phyloP scores from a whole-genome alignment of 345 rosid species.

The Salix koriyanagi region DNA sequence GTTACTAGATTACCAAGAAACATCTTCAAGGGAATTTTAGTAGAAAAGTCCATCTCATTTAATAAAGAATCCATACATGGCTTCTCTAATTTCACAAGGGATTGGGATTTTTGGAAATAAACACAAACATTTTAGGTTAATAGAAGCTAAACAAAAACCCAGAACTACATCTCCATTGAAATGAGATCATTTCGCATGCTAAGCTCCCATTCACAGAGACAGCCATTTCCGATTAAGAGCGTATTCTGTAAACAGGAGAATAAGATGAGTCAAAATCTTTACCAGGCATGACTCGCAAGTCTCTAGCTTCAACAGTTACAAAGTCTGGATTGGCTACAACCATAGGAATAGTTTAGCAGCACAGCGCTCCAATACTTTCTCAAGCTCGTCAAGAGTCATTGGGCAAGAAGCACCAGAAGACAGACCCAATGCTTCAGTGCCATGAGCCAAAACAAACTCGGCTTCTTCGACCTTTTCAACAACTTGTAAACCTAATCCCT shows the following conservation, averaged over 20 bases:
- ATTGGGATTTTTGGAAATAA: too few relatives aligned
- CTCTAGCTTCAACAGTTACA: constrained; percentile 90
- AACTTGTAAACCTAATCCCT: constrained; percentile 74
- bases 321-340: constrained; percentile 93
- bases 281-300: constrained; percentile 86
- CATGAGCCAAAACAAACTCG: constrained; percentile 81
- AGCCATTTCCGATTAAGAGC: not conserved
- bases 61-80: not conserved
- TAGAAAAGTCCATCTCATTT: not conserved
- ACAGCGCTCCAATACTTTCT: constrained; percentile 68
- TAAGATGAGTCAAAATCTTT: constrained; percentile 19
- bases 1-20: not conserved
- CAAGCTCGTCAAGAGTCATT: constrained; percentile 61
- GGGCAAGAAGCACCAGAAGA: constrained; percentile 58
- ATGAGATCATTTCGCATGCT: not conserved
- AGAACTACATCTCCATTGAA: not conserved
- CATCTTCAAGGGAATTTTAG: not conserved
- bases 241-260: not conserved
- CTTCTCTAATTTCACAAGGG: not conserved
- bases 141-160: not conserved
- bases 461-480: constrained; percentile 78
- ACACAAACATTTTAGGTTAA: not conserved
- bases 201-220: not conserved
- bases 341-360: constrained; percentile 77
- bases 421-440: constrained; percentile 85